Evolutionary conservation across 257 asterid genomes (phyloP).

Genomic region (Solanum clarkiae): DNA sequence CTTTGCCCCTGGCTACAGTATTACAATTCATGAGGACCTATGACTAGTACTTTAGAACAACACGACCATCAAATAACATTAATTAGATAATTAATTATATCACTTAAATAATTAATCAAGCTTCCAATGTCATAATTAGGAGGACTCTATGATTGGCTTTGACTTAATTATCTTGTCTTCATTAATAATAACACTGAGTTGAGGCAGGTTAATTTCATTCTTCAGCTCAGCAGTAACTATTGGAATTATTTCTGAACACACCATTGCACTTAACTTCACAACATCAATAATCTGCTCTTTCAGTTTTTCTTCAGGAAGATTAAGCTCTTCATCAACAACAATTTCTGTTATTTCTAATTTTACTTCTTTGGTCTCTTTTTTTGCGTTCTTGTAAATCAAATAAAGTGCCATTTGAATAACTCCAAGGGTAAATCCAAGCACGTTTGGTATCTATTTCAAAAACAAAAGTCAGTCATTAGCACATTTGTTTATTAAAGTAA

Average conservation of each 20-base stretch:
- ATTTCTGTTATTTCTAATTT: background rate
- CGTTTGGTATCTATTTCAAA: slow-evolving; percentile 40
- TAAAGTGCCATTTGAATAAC: slow-evolving; percentile 46
- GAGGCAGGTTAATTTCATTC: background rate
- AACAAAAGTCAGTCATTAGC: background rate
- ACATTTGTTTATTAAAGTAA: background rate
- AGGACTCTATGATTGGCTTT: background rate
- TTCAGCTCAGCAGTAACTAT: slow-evolving; percentile 11
- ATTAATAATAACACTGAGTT: background rate
- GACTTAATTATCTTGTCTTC: background rate
- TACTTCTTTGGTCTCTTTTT: slow-evolving; percentile 13
- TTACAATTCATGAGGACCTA: background rate
- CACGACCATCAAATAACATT: background rate
- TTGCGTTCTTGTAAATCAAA: slow-evolving; percentile 25
- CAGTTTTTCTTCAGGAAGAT: slow-evolving; percentile 15
- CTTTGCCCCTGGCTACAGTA: background rate
- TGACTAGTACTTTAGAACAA: background rate
- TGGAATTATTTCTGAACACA: slow-evolving; percentile 26
- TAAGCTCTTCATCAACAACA: slow-evolving; percentile 13
- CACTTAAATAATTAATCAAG: background rate
- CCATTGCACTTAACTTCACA: slow-evolving; percentile 26
- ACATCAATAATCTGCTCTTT: slow-evolving; percentile 45
- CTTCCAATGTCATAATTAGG: background rate
- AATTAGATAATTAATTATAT: background rate
- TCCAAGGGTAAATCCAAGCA: slow-evolving; percentile 57